Evolutionary conservation across 2,329 filamentous ascomycete species (phyloP).

Genomic region (Curvularia verruculosa): DNA sequence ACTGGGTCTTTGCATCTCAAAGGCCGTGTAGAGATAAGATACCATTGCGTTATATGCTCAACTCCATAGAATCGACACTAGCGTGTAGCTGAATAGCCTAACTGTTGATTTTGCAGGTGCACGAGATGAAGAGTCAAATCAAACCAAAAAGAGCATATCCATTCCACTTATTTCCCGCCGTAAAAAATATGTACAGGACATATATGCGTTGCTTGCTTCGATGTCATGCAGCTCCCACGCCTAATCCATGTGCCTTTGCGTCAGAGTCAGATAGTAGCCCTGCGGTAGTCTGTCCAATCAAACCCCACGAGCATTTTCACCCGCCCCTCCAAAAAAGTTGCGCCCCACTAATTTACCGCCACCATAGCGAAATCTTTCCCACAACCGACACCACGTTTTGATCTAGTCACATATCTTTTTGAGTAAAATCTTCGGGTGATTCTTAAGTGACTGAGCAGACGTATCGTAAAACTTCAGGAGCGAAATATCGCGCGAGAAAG

Average conservation of each 20-base stretch:
- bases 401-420: constrained; percentile 3
- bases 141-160: background rate
- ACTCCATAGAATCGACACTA: too few relatives aligned
- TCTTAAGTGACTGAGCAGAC: background rate
- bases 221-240: background rate
- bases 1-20: background rate
- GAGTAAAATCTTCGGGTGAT: background rate
- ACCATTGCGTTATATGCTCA: background rate
- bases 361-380: constrained; percentile 26
- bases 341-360: constrained; percentile 23
- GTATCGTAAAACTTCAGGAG: background rate
- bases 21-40: background rate
- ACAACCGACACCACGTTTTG: constrained; percentile 2
- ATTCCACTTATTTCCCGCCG: background rate
- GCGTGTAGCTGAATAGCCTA: too few relatives aligned
- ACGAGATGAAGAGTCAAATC: background rate
- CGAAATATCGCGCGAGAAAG: background rate
- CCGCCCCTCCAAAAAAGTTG: constrained; percentile 13
- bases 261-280: background rate
- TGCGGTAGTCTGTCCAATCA: constrained; percentile 13
- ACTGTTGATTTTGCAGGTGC: background rate
- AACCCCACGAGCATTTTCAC: constrained; percentile 3
- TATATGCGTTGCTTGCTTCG: background rate
- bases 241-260: background rate
- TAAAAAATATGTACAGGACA: too few relatives aligned